These are phyloP conservation scores for Cladosporium sphaerospermum DNA, from an alignment of 2,329 filamentous ascomycete species.

Conservation along the genomic window DNA sequence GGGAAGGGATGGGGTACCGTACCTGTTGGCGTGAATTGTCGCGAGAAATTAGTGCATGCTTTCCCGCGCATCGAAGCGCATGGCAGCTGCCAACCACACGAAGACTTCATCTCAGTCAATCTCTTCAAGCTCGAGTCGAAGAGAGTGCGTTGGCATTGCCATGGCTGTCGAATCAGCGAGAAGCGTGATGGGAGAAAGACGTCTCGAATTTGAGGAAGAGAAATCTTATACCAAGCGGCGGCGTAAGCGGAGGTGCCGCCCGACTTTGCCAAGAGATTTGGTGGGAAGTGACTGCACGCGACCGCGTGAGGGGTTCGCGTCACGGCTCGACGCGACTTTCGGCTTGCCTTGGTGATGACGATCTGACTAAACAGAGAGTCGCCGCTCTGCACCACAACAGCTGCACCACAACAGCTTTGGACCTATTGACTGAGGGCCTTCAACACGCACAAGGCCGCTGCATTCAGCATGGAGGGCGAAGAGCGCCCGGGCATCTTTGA, in stretches of 20 bases:
- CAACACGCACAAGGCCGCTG: neutral
- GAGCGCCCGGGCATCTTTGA: conserved; percentile 29
- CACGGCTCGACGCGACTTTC: neutral
- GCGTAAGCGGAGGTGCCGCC: neutral
- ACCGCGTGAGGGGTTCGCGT: neutral
- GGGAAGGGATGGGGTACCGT: neutral
- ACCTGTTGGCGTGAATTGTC: neutral
- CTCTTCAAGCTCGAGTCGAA: neutral
- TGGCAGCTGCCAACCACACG: neutral
- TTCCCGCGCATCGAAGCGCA: neutral
- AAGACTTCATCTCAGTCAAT: neutral
- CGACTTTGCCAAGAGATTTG: neutral
- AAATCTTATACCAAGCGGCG: conserved; percentile 3
- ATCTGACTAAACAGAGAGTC: neutral
- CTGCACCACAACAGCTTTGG: too few species aligned
- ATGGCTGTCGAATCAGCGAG: conserved; percentile 1
- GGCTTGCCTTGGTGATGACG: neutral
- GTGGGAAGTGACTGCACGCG: neutral
- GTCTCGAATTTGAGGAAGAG: neutral
- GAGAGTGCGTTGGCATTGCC: conserved; percentile 2
- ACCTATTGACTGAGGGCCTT: neutral
- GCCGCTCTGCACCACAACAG: neutral
- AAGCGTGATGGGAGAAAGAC: conserved; percentile 2
- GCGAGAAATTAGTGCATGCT: neutral
- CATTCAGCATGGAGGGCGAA: conserved; percentile 2